These are phyloP conservation scores for Alternaria dauci DNA, from an alignment of 2,329 filamentous ascomycete species.

Conservation along the genomic window DNA sequence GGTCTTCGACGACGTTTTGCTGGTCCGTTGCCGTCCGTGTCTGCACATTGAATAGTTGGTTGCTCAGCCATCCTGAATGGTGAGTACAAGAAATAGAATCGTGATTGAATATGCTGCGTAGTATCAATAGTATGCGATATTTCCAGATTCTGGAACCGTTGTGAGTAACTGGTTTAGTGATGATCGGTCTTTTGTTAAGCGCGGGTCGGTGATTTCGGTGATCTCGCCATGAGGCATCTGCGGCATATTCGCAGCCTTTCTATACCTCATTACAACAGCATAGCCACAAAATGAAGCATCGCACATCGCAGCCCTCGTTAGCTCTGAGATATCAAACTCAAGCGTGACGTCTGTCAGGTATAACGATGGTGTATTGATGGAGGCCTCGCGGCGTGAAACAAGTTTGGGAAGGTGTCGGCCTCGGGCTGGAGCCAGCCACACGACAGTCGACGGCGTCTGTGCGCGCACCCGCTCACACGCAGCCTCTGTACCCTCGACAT, in stretches of 20 bases:
- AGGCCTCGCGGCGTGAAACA: neutral
- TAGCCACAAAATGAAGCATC: neutral
- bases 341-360: neutral
- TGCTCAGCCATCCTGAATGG: conserved; percentile 14
- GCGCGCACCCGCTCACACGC: neutral
- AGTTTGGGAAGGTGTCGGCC: neutral
- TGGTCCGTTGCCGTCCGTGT: conserved; percentile 29
- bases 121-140: neutral
- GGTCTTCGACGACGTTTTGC: conserved; percentile 36
- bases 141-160: neutral
- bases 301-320: neutral
- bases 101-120: neutral
- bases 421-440: neutral
- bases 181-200: neutral
- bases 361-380: neutral
- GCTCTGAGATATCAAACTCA: neutral
- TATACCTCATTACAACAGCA: neutral
- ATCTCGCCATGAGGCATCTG: neutral
- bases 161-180: neutral
- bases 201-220: neutral
- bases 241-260: neutral
- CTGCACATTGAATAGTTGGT: conserved; percentile 15
- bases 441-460: neutral
- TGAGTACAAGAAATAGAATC: neutral
- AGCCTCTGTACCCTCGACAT: neutral